Percentiles rank a stretch among this genome's conserved stretches.
Conservation (phyloP, 306 rosid genomes). For the Malus sylvestris region DNA sequence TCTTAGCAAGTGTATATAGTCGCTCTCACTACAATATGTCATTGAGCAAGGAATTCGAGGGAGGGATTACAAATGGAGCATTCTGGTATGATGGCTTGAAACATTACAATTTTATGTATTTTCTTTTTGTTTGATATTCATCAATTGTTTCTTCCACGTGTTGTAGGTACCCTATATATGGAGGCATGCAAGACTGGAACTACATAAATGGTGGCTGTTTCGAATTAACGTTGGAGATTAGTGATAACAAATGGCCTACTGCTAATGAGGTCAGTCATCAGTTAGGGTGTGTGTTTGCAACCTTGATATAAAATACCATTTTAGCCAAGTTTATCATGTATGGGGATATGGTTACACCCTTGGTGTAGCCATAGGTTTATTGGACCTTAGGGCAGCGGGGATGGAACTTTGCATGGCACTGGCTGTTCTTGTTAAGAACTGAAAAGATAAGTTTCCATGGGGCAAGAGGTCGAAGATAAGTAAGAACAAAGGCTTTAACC, state of each 20-base stretch:
- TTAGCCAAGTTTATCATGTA: not conserved
- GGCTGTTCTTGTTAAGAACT: not conserved
- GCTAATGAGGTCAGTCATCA: constrained; percentile 60
- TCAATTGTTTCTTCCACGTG: constrained; percentile 26
- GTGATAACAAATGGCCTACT: constrained; percentile 88
- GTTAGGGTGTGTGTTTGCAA: not conserved
- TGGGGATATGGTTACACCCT: not conserved
- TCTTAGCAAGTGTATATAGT: constrained; percentile 82
- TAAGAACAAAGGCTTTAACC: not conserved
- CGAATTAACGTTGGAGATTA: constrained; percentile 85
- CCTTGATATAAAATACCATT: not conserved
- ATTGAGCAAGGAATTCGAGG: constrained; percentile 66
- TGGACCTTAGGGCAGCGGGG: not conserved
- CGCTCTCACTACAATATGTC: constrained; percentile 90
- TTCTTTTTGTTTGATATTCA: constrained; percentile 9
- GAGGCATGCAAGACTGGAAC: constrained; percentile 99
- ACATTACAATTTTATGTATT: not conserved
- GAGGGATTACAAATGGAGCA: constrained; percentile 90
- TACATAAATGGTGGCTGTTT: constrained; percentile 80
- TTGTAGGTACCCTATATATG: constrained; percentile 89
- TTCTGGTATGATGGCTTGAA: constrained; percentile 47
- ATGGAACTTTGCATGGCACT: not conserved
- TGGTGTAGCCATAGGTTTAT: not conserved
- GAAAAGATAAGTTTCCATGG: not conserved
- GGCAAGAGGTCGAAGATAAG: not conserved